Conservation (phyloP, 2,329 filamentous ascomycete species). For the Hypoxylon rubiginosum region DNA sequence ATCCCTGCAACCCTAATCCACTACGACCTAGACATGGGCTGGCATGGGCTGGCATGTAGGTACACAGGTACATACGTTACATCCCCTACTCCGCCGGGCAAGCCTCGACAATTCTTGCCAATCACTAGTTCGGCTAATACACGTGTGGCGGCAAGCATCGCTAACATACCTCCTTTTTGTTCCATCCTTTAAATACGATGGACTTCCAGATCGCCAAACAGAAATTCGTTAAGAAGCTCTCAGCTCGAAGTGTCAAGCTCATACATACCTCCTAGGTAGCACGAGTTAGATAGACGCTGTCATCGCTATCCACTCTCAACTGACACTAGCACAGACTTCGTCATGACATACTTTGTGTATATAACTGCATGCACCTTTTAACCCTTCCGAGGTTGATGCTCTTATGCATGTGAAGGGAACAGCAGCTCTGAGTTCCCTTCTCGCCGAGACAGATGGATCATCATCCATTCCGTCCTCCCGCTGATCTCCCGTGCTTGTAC, state of each 20-base stretch:
- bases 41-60: no score
- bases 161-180: background rate
- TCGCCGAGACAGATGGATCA: background rate
- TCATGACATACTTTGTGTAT: background rate
- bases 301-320: background rate
- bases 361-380: background rate
- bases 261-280: no score
- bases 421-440: background rate
- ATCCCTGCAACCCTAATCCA: conserved; percentile 34
- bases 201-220: background rate
- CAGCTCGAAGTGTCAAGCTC: background rate
- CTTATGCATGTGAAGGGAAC: background rate
- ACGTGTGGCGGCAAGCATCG: conserved; percentile 30
- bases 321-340: background rate
- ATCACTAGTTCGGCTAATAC: conserved; percentile 23
- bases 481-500: background rate
- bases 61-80: no score
- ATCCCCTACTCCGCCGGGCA: background rate
- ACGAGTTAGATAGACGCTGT: background rate
- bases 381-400: background rate
- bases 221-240: background rate
- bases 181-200: background rate
- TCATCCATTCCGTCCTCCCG: background rate
- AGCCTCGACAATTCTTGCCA: conserved; percentile 28
- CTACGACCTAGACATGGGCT: conserved; percentile 23